A percentile compares a stretch with the other conserved stretches of the same genome.
Evolutionary conservation across 257 asterid species (phyloP).

Genomic region (Solanum infundibuliforme): DNA sequence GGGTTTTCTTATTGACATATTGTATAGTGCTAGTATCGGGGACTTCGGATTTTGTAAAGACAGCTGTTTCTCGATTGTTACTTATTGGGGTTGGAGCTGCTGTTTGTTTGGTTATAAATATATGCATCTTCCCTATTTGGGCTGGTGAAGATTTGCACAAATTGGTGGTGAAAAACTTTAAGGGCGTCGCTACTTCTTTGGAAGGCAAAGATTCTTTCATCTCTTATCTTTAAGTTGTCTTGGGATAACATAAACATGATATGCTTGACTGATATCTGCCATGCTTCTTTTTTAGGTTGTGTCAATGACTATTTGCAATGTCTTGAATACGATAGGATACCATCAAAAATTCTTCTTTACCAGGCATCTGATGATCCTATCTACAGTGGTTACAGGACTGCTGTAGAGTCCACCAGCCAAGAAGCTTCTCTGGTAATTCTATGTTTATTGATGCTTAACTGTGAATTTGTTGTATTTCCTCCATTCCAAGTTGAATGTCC

Average conservation of each 20-base stretch:
- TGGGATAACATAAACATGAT: not conserved
- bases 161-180: constrained; percentile 66
- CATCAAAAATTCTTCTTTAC: constrained; percentile 71
- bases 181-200: constrained; percentile 66
- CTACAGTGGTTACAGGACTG: constrained; percentile 82
- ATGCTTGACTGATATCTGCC: constrained; percentile 1
- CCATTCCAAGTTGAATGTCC: not conserved
- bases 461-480: not conserved
- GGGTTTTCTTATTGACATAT: constrained; percentile 79
- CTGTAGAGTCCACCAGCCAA: constrained; percentile 83
- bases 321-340: constrained; percentile 63
- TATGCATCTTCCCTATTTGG: constrained; percentile 81
- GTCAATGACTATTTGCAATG: constrained; percentile 59
- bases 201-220: constrained; percentile 38
- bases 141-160: constrained; percentile 94
- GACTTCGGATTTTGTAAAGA: constrained; percentile 38
- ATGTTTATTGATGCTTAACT: not conserved
- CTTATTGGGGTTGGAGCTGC: constrained; percentile 78
- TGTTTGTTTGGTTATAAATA: constrained; percentile 54
- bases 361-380: constrained; percentile 90
- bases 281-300: constrained; percentile 42
- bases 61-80: constrained; percentile 65
- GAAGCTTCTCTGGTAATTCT: constrained; percentile 71
- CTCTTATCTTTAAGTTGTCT: not conserved
- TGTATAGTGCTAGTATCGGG: constrained; percentile 80